Evolutionary conservation across 1,139 yeast species (phyloP), one percentile per base, ranked within the genome.

Genomic region (Saccharomyces hybrid): DNA sequence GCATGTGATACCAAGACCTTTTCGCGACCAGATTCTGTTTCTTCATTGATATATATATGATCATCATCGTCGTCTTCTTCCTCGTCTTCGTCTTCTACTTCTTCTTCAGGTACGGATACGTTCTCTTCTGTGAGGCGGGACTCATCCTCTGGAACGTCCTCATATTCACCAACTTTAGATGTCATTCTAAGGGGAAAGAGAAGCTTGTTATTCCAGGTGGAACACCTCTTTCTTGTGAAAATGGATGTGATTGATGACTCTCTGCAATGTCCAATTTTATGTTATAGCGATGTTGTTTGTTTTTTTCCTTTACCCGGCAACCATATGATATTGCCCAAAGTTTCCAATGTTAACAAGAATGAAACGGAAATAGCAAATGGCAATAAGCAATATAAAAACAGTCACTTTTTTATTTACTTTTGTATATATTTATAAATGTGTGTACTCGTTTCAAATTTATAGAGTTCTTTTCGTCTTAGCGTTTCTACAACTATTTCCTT

Each of bases 1-100:
- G 86, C 63, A 49, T 60, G 69, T 27, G 66, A 59, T 14, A 66
- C 60, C 13, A 62, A 54, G n/a, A 67, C 60, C 41, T 57, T 57
- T 44, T 65, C 65, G 20, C 57, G 61, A 8, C 70, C 73, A 5
- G 61, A 58, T 52, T 67, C 68, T 5, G 67, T 62, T 51, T 68
- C 72, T 52, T 70, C 71, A 54, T 67, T 63, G n/a, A 61, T 58
- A 50, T 64, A 62, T 28, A 60, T 55, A 16, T 61, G 56, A 50
- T 64, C 67, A 6, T 68, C 69, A 16, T 68, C 69, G 11, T 60
- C 65, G 2, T 63, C 68, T n/a, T 61, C 59, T 6, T 59, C 64
- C 2, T 59, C 61, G 5, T 57, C 61, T 5, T 56, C 55, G 6
- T 50, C 58, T 23, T 56, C 55, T 9, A 52, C 56, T 11, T 57